phyloP scores from a whole-genome alignment of 148 eudicot species.

The Persicaria tinctoria region DNA sequence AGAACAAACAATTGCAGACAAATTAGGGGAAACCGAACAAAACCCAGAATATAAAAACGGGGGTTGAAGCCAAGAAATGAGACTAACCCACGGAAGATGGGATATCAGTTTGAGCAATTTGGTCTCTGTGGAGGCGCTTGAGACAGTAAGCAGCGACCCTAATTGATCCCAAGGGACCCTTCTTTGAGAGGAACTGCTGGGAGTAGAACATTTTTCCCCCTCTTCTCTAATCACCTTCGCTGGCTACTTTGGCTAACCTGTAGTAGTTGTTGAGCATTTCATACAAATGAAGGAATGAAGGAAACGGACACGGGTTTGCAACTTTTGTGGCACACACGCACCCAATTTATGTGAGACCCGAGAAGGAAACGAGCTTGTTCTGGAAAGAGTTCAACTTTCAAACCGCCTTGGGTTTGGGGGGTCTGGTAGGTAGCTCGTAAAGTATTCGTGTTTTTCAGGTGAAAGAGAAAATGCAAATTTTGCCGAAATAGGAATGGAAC shows the following conservation, averaged over 20 bases:
- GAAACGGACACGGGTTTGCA: background rate
- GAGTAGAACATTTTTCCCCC: constrained; percentile 54
- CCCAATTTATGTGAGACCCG: background rate
- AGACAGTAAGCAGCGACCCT: constrained; percentile 85
- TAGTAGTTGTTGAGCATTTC: background rate
- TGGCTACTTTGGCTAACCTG: background rate
- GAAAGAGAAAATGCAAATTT: background rate
- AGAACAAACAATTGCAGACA: background rate
- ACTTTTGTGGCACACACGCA: background rate
- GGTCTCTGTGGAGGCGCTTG: constrained; percentile 60
- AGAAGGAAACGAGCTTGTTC: background rate
- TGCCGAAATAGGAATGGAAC: background rate
- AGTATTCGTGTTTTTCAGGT: background rate
- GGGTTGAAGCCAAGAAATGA: background rate
- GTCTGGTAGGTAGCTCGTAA: background rate
- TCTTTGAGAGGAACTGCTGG: constrained; percentile 46
- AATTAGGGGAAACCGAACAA: background rate
- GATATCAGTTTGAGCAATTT: constrained; percentile 55
- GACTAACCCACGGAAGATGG: constrained; percentile 66
- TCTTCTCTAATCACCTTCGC: background rate
- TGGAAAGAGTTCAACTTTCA: constrained; percentile 1
- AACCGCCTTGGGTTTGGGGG: background rate
- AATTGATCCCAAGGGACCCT: constrained; percentile 53
- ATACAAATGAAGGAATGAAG: background rate
- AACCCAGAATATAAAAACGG: constrained; percentile 4